These are phyloP conservation scores for Podila clonocystis DNA, from an alignment of 192 early-diverging fungal genomes.

Conservation along the genomic window DNA sequence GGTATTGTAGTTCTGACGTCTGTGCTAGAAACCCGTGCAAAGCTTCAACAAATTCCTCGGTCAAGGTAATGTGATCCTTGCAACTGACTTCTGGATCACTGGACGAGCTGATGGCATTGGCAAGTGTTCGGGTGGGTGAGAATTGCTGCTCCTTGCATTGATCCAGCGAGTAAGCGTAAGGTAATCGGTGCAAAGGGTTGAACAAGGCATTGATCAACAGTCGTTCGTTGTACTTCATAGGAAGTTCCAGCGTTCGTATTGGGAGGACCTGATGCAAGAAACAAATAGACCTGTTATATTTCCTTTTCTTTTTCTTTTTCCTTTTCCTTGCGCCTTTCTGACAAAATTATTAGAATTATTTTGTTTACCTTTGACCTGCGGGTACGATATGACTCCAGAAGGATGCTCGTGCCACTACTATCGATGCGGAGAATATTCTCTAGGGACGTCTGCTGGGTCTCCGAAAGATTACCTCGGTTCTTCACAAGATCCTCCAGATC, in stretches of 20 bases:
- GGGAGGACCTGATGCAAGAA: conserved; percentile 18
- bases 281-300: neutral
- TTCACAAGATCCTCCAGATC: conserved; percentile 38
- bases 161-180: conserved; percentile 28
- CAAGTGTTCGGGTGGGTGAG: neutral
- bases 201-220: conserved; percentile 25
- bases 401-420: neutral
- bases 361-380: conserved; percentile 5
- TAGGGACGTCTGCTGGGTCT: neutral
- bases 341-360: no score
- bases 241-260: conserved; percentile 27
- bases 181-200: conserved; percentile 15
- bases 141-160: conserved; percentile 15
- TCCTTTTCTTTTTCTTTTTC: no score
- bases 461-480: neutral
- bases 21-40: conserved; percentile 21
- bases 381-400: conserved; percentile 13
- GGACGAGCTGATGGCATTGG: neutral
- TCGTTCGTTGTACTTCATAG: conserved; percentile 9
- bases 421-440: conserved; percentile 9
- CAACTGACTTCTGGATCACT: neutral
- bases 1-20: conserved; percentile 11
- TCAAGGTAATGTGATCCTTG: neutral
- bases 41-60: conserved; percentile 28
- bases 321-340: no score